These are phyloP conservation scores for Backusella luteola DNA, from an alignment of 192 early-diverging fungal genomes.

Conservation along the genomic window DNA sequence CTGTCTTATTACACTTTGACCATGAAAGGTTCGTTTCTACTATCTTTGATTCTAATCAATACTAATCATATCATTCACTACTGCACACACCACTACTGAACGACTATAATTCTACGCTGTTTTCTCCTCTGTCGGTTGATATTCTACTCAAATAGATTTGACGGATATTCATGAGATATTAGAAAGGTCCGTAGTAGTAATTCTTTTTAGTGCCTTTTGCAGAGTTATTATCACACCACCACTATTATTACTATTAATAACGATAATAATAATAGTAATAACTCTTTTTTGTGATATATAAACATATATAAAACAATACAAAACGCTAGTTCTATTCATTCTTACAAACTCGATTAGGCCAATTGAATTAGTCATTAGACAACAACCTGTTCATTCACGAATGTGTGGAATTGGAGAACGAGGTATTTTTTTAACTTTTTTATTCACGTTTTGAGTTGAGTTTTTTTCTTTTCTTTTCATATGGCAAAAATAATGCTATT, in stretches of 20 bases:
- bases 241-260: background rate
- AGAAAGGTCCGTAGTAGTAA: constrained; percentile 6
- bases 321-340: background rate
- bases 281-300: background rate
- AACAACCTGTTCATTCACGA: constrained; percentile 88
- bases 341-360: constrained; percentile 9
- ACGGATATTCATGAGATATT: constrained; percentile 3
- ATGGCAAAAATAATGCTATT: background rate
- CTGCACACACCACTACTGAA: background rate
- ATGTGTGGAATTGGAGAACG: constrained; percentile 94
- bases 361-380: constrained; percentile 65
- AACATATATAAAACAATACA: background rate
- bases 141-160: background rate
- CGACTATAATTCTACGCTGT: background rate
- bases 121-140: background rate
- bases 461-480: background rate
- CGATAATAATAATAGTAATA: background rate
- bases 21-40: constrained; percentile 4
- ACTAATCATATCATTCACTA: background rate
- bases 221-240: background rate
- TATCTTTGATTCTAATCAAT: background rate
- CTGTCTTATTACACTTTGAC: background rate
- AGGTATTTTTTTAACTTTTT: constrained; percentile 46
- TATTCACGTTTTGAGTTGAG: background rate
- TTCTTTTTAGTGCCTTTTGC: background rate